Evolutionary conservation across 495 filamentous ascomycete genomes (phyloP), one percentile per base, ranked within the genome.

Genomic region (Talaromyces wortmannii): DNA sequence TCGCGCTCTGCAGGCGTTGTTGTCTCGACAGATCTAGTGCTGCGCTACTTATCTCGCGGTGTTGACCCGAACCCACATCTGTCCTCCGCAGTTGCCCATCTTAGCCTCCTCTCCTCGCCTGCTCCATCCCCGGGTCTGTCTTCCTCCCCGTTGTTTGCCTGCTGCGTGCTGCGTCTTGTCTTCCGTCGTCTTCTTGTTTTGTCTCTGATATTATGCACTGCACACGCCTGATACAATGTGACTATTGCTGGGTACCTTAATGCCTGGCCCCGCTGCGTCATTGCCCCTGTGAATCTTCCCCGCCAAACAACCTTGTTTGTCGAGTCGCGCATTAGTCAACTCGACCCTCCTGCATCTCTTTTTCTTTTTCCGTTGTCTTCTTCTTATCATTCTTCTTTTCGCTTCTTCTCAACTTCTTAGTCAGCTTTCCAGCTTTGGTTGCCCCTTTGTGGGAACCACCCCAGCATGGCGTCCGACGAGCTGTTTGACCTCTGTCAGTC

Each of bases 401-500:
- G 2, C 36, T 40, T 40, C 36, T 40, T 40, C 13, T 40, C 13
- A 8, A 40, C 13, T 40, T 40, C 36, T 40, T 13, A 40, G 36
- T 40, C 36, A 40, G 36, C 36, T 23, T 23, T 23, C 8, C 36
- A 40, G 1, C 8, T 13, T 40, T 40, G 8, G 36, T 13, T 40
- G 36, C 13, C 13, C 36, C 36, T 40, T 40, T 5, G 36, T 40
- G 8, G 36, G 15, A 46, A 53, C 36, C 23, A 23, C 23, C 16
- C 45, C 58, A 65, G 47, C 61, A 97, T 97, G 95, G 84, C 95
- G 31, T 86, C 91, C 53, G 94, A 99, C 71, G 86, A 90, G 56
- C 82, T 92, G 15, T 92, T 94, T 73, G 94, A 96, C 65, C 79
- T 89, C 57, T 96, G 90, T 66, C 83, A 95, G 57, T 88, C 90